Evolutionary conservation across 2,329 filamentous ascomycete genomes (phyloP), one percentile per base, ranked within the genome.

Genomic region (Alternaria infectoria): DNA sequence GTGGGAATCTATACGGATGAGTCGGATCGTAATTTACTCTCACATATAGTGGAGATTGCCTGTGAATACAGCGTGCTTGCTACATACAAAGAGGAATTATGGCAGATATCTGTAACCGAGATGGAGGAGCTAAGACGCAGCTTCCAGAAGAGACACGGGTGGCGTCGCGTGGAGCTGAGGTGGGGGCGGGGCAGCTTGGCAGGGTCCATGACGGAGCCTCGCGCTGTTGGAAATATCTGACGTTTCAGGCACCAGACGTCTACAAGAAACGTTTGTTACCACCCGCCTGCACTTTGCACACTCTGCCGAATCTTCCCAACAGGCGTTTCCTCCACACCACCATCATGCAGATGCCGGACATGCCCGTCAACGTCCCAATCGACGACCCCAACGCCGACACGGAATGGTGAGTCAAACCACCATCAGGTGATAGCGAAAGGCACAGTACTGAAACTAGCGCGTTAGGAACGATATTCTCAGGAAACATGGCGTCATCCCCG

Each of bases 311-410:
- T 7, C 54, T 13, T n/a, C 11, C 21, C 2, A 17, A 5, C 0
- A 19, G n/a, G 9, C n/a, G 4, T 19, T 23, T 17, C 11, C 11
- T 28, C 10, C 5, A 30, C 21, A 54, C 65, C 55, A 57, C 66
- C 54, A 68, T 23, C 23, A 80, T 79, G 73, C 74, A 77, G 64
- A 78, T 74, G 78, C 83, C 84, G 72, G 84, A 89, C 69, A 83
- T 87, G 81, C 86, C 86, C 43, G 83, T 90, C 67, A 86, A 90
- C 74, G 96, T 99, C 64, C 93, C 94, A 47, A 91, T 99, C 70
- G 93, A 97, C 78, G 91, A 98, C 78, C 95, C 95, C 30, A 97
- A 98, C 77, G 96, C 93, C 67, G 96, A 99, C 79, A 99, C 96
- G 67, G 96, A 99, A 90, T 99, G 96, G 96, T 94, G 59, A 59